Conservation (phyloP, 2,329 filamentous ascomycete species). For the Laburnicola sp. region DNA sequence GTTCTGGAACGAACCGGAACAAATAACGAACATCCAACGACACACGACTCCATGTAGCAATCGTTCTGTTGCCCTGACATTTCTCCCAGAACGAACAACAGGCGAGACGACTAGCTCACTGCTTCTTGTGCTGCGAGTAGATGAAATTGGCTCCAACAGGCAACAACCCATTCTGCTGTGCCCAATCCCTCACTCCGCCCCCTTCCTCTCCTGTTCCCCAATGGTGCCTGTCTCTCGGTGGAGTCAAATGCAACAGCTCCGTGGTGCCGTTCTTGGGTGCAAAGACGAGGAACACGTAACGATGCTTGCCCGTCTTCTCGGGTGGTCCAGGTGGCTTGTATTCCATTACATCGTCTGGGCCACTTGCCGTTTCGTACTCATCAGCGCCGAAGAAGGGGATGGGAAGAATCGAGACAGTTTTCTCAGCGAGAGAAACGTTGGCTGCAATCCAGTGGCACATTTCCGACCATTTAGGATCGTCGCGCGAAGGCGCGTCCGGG, state of each 20-base stretch:
- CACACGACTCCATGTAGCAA: too few relatives aligned
- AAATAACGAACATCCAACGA: too few relatives aligned
- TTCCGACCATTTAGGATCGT: constrained; percentile 59
- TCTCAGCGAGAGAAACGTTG: constrained; percentile 35
- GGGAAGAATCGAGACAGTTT: constrained; percentile 28
- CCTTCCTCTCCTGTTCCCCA: constrained; percentile 58
- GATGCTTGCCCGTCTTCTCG: constrained; percentile 59
- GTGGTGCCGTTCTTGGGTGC: constrained; percentile 51
- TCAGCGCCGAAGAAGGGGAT: constrained; percentile 27
- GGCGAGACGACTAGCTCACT: constrained; percentile 45
- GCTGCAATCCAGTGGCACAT: constrained; percentile 61
- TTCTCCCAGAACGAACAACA: too few relatives aligned
- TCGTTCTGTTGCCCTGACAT: too few relatives aligned
- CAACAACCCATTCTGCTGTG: constrained; percentile 51
- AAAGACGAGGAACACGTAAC: constrained; percentile 61
- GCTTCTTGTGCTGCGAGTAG: constrained; percentile 54
- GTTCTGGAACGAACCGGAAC: too few relatives aligned
- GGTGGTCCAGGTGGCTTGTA: constrained; percentile 61
- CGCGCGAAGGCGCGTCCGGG: constrained; percentile 60
- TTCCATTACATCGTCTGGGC: constrained; percentile 47
- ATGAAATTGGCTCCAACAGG: constrained; percentile 54
- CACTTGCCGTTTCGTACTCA: constrained; percentile 14
- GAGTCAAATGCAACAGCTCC: constrained; percentile 47
- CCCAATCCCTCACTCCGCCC: constrained; percentile 57
- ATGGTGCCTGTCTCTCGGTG: constrained; percentile 55